A percentile compares a stretch with the other conserved stretches of the same genome.
These are phyloP conservation scores for Eucalyptus erythrocorys DNA, from an alignment of 345 rosid genomes.

Conservation along the genomic window DNA sequence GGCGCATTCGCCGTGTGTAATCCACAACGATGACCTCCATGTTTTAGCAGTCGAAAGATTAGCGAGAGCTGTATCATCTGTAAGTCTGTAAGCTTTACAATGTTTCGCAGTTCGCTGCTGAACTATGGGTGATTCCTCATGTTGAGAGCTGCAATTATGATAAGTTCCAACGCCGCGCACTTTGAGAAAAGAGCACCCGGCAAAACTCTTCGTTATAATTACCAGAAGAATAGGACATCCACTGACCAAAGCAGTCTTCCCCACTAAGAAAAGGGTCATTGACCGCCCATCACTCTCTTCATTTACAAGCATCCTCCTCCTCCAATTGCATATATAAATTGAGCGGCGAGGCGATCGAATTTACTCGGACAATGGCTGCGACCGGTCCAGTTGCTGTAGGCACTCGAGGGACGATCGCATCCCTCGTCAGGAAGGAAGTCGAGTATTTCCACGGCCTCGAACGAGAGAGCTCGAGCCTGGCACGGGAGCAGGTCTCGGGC, in stretches of 20 bases:
- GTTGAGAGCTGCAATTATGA: not conserved
- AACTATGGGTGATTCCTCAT: not conserved
- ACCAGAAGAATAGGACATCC: not conserved
- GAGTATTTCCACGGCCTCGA: constrained; percentile 47
- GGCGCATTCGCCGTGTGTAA: too few species aligned
- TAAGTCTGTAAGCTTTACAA: not conserved
- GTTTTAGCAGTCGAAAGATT: not conserved
- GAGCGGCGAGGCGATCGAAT: not conserved
- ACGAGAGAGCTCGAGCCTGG: not conserved
- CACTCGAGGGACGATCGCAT: constrained; percentile 74
- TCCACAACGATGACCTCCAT: too few species aligned
- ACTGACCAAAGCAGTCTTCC: constrained; percentile 2
- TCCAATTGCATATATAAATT: not conserved
- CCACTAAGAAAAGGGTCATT: not conserved
- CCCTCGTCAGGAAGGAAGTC: constrained; percentile 65
- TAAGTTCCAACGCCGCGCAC: not conserved
- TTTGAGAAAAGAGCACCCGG: not conserved
- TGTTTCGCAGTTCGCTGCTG: not conserved
- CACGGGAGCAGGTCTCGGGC: not conserved
- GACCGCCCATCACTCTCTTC: constrained; percentile 18
- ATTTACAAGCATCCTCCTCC: constrained; percentile 7
- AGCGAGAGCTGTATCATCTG: not conserved
- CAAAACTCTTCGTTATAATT: not conserved
- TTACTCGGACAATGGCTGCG: constrained; percentile 27
- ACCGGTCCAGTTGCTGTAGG: constrained; percentile 56